A percentile compares a stretch with the other conserved stretches of the same genome.
These are phyloP conservation scores for Mikania micrantha DNA, from an alignment of 129 eudicot genomes.

Conservation along the genomic window DNA sequence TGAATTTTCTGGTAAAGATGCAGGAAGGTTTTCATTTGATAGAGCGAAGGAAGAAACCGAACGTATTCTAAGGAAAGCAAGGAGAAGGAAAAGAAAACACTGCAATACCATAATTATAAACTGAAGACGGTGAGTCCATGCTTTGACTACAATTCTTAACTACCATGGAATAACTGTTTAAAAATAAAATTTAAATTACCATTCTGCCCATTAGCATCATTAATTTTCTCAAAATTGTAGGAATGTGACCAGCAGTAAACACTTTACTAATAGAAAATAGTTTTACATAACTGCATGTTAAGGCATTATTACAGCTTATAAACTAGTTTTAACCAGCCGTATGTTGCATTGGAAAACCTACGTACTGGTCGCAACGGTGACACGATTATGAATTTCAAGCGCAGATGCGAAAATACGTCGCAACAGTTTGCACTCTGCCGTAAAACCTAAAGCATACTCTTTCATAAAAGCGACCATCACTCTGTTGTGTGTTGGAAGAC, in stretches of 20 bases:
- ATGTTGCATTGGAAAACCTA: too few relatives aligned
- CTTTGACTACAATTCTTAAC: constrained; percentile 6
- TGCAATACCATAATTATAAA: constrained; percentile 46
- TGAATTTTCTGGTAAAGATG: constrained; percentile 15
- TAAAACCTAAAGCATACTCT: too few relatives aligned
- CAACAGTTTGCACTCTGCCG: too few relatives aligned
- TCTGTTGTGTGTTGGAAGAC: too few relatives aligned
- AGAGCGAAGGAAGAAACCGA: constrained; percentile 57
- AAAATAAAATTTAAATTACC: not conserved
- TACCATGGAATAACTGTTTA: not conserved
- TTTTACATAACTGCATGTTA: not conserved
- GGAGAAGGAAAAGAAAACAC: constrained; percentile 80
- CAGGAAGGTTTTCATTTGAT: constrained; percentile 37
- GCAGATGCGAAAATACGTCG: too few relatives aligned
- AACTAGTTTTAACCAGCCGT: too few relatives aligned
- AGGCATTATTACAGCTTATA: not conserved
- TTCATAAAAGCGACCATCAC: too few relatives aligned
- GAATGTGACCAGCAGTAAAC: constrained; percentile 1
- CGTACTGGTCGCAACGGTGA: too few relatives aligned
- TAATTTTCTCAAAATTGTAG: not conserved
- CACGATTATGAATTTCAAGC: too few relatives aligned
- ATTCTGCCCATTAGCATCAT: not conserved
- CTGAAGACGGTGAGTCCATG: constrained; percentile 47
- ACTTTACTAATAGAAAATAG: not conserved
- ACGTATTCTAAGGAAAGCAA: constrained; percentile 74